Evolutionary conservation across 257 asterid species (phyloP), one percentile per base, ranked within the genome.

Genomic region (Jaltomata sinuosa): DNA sequence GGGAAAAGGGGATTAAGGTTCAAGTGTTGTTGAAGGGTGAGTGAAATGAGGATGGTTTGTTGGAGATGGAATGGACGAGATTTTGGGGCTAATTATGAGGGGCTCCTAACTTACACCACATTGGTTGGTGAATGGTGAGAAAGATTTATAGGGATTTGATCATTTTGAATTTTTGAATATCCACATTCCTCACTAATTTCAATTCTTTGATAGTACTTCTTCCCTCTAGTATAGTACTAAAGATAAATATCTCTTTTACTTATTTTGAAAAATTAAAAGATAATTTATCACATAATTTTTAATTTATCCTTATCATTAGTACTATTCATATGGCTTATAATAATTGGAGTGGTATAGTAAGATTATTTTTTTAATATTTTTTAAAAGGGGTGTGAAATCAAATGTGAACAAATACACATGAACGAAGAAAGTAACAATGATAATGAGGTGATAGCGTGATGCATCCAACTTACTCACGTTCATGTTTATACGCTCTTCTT

Each of bases 121-220:
- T 81, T 78, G 62, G 77, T 67, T 53, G 85, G 84, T 84, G 83
- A 27, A 87, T 53, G 85, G 84, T 84, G 83, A 27, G 88, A 77
- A 81, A 84, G 79, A 88, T 82, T 85, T 84, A 84, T 84, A 87
- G 92, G 84, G 84, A 85, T 88, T 89, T 61, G 80, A 84, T 15
- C 72, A 62, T 36, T 85, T 54, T 32, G 19, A 59, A 74, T 29
- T 36, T 85, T 54, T 32, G 19, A 52, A 74, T 29, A 42, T 42
- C 52, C 6, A 22, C 22, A 14, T 15, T 42, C 57, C 1, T 74
- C 22, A 6, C 22, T 42, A 45, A 42, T 74, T 74, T 74, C 22
- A 22, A 72, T 72, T 40, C 1, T 71, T 69, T 69, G 29, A 69
- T 34, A 34, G n/a, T n/a, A n/a, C n/a, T n/a, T n/a, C n/a, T 18